Conservation (phyloP, 208 protist genomes). For the Herpetomonas tarakana region DNA sequence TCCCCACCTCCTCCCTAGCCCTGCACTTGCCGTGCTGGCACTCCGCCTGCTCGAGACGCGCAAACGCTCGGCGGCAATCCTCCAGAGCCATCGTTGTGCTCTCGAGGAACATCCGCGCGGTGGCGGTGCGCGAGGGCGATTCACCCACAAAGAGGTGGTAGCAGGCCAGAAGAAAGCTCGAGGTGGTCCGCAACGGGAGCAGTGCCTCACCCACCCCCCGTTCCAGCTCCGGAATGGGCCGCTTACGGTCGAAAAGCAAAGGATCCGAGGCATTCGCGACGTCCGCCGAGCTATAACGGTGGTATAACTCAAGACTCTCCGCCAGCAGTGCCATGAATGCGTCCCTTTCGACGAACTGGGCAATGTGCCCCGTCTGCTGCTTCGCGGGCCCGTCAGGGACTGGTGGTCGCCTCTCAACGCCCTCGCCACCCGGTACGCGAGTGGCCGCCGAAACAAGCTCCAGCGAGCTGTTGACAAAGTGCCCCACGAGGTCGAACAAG, state of each 20-base stretch:
- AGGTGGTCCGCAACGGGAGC: slow-evolving; percentile 19
- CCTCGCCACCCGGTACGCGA: too few species aligned
- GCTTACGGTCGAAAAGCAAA: slow-evolving; percentile 7
- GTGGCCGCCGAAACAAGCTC: not conserved
- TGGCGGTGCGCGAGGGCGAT: slow-evolving; percentile 4
- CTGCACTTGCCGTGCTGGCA: not conserved
- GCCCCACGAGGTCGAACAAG: not conserved
- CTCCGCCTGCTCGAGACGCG: slow-evolving; percentile 7
- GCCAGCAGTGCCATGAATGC: not conserved
- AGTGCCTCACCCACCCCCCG: slow-evolving; percentile 12
- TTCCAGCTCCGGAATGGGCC: slow-evolving; percentile 1
- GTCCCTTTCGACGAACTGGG: not conserved
- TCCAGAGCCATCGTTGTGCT: not conserved
- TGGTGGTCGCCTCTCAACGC: too few species aligned
- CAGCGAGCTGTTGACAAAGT: slow-evolving; percentile 2
- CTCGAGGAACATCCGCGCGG: slow-evolving; percentile 1
- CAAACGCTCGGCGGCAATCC: slow-evolving; percentile 1
- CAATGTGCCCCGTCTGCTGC: too few species aligned
- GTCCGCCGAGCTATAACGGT: too few species aligned
- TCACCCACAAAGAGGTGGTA: slow-evolving; percentile 20
- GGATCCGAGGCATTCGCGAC: too few species aligned
- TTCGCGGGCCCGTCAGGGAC: slow-evolving; percentile 3
- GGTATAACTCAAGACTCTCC: not conserved
- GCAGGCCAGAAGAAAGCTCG: slow-evolving; percentile 21
- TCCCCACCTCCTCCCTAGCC: not conserved